A percentile compares a stretch with the other conserved stretches of the same genome.
Evolutionary conservation across 2,329 filamentous ascomycete genomes (phyloP).

Genomic region (Orbilia blumenaviensis): DNA sequence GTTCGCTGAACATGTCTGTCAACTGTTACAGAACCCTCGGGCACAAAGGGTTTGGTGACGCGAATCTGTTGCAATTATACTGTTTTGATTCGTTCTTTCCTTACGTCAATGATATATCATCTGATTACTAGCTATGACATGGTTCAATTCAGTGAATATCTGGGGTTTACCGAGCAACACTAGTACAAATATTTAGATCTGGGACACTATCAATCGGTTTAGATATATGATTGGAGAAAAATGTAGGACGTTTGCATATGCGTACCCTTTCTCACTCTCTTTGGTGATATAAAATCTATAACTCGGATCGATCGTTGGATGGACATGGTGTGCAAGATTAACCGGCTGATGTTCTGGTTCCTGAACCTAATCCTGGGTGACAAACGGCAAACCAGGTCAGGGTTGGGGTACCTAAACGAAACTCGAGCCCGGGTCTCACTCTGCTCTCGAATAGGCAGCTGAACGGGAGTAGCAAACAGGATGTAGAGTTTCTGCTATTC

Average conservation of each 20-base stretch:
- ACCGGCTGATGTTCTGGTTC: background rate
- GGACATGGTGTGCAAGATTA: no score
- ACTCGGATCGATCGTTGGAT: background rate
- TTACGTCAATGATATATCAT: no score
- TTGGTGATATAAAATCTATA: background rate
- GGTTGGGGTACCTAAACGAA: background rate
- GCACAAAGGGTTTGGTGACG: background rate
- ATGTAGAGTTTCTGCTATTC: background rate
- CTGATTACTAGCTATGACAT: no score
- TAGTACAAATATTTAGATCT: no score
- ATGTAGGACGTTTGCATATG: no score
- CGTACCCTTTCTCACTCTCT: background rate
- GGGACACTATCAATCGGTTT: no score
- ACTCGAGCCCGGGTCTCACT: background rate
- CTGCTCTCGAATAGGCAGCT: background rate
- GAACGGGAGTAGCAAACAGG: background rate
- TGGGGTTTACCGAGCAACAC: no score
- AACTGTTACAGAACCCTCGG: no score
- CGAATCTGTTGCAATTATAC: background rate
- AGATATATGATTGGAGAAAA: no score
- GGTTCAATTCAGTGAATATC: no score
- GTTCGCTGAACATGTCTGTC: no score
- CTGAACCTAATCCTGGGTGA: background rate
- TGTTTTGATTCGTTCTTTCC: conserved; percentile 14
- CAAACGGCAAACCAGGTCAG: background rate